Evolutionary conservation across 148 eudicot species (phyloP).

Genomic region (Tetragonia tetragonoides): DNA sequence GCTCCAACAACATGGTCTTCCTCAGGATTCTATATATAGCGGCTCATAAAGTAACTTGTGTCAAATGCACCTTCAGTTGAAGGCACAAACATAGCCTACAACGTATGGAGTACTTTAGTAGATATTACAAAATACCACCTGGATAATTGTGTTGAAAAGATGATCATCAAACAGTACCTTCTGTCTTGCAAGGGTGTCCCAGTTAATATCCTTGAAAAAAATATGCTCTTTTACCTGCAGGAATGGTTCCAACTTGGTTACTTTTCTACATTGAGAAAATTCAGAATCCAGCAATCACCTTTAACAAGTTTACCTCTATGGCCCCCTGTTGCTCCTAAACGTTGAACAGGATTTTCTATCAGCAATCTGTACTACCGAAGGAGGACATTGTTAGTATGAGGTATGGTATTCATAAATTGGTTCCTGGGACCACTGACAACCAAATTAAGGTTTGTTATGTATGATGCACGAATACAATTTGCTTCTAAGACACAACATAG

Average conservation of each 20-base stretch:
- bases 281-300: slow-evolving; percentile 5
- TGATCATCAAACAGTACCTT: slow-evolving; percentile 48
- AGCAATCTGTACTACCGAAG: slow-evolving; percentile 53
- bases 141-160: background rate
- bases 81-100: slow-evolving; percentile 95
- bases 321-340: slow-evolving; percentile 95
- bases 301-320: slow-evolving; percentile 54
- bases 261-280: slow-evolving; percentile 9
- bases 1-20: slow-evolving; percentile 76
- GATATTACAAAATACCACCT: background rate
- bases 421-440: background rate
- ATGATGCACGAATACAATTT: background rate
- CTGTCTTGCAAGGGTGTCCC: slow-evolving; percentile 95
- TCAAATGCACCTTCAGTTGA: slow-evolving; percentile 75
- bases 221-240: slow-evolving; percentile 76
- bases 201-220: slow-evolving; percentile 78
- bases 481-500: background rate
- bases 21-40: slow-evolving; percentile 94
- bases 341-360: slow-evolving; percentile 88
- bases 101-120: background rate
- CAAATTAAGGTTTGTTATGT: background rate
- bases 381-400: background rate
- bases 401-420: background rate
- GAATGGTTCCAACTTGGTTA: slow-evolving; percentile 7
- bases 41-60: slow-evolving; percentile 98